Conservation (phyloP, 306 rosid genomes). For the Vachellia pachyceras region DNA sequence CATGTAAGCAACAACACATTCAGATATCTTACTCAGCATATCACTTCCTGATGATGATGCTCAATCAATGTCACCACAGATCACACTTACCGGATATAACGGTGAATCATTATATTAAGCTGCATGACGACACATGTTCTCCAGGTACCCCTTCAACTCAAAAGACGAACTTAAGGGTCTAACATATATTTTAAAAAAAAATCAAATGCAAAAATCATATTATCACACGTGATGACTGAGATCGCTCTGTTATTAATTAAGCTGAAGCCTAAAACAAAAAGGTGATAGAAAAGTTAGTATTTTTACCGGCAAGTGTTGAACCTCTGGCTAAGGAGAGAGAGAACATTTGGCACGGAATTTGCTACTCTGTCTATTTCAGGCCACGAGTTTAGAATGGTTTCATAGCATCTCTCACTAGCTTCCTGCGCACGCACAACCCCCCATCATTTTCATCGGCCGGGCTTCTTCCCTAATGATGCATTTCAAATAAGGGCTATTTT, state of each 20-base stretch:
- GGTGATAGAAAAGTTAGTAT: neutral
- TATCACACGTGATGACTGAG: neutral
- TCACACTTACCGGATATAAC: constrained; percentile 51
- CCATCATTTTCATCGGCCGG: neutral
- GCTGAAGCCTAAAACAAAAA: neutral
- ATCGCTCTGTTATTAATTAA: neutral
- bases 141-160: constrained; percentile 50
- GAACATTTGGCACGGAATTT: constrained; percentile 43
- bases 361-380: constrained; percentile 56
- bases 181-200: neutral
- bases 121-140: neutral
- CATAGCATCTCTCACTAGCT: constrained; percentile 41
- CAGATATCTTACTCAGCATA: constrained; percentile 54
- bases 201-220: neutral
- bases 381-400: constrained; percentile 61
- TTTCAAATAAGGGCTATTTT: neutral
- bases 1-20: constrained; percentile 57
- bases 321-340: constrained; percentile 52
- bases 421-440: constrained; percentile 34
- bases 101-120: constrained; percentile 77
- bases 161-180: constrained; percentile 49
- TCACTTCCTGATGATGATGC: constrained; percentile 42
- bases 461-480: too few species aligned
- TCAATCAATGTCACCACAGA: constrained; percentile 69
- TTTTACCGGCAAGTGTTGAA: constrained; percentile 59